These are phyloP conservation scores for Eimeria sp. DNA, from an alignment of 169 alveolate species.

Conservation along the genomic window DNA sequence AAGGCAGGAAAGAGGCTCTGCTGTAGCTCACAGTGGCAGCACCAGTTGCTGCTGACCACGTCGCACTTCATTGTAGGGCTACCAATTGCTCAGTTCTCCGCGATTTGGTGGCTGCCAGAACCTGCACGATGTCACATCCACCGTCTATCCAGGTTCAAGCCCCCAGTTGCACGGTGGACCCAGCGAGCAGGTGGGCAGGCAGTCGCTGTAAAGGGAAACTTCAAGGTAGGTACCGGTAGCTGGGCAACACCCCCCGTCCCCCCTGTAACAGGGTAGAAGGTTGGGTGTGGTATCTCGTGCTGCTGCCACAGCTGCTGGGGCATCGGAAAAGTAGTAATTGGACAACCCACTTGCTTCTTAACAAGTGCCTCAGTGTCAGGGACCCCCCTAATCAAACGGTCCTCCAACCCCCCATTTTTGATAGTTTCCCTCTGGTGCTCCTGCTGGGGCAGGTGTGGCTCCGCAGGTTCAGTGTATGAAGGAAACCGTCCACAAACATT, in stretches of 20 bases:
- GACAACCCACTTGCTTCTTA: not conserved
- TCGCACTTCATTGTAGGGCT: not conserved
- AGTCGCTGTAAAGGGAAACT: not conserved
- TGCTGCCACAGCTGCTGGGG: constrained; percentile 33
- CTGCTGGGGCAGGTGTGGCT: not conserved
- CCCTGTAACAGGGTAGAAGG: not conserved
- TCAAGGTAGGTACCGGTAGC: not conserved
- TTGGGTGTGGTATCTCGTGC: not conserved
- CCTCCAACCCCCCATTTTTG: not conserved
- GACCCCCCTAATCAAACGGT: not conserved
- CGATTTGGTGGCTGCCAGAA: not conserved
- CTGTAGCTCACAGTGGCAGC: not conserved
- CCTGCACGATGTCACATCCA: constrained; percentile 1
- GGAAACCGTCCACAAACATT: not conserved
- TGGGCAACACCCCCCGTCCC: not conserved
- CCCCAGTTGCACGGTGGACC: not conserved
- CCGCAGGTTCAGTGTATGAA: not conserved
- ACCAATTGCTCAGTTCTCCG: not conserved
- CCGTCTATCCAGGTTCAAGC: not conserved
- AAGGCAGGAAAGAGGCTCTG: not conserved
- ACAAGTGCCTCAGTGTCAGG: not conserved
- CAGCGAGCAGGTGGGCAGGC: constrained; percentile 23
- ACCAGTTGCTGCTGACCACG: not conserved
- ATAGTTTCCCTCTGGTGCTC: constrained; percentile 17
- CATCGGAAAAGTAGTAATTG: not conserved